phyloP scores from a whole-genome alignment of 768 basidiomycete species.

The Solioccasus polychromus region DNA sequence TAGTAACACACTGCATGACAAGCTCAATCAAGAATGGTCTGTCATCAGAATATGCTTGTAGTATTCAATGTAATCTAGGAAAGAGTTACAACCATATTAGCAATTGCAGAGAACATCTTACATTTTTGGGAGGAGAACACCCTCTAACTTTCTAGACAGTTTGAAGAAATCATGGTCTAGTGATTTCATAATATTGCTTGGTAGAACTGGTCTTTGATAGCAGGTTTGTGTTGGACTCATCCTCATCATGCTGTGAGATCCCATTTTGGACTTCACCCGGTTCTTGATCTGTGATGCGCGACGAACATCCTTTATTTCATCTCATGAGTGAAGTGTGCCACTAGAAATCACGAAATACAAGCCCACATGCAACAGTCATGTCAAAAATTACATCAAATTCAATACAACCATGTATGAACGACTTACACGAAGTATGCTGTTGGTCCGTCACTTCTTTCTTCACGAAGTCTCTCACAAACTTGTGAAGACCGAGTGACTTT shows the following conservation, averaged over 20 bases:
- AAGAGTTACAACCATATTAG: background rate
- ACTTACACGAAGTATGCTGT: conserved; percentile 32
- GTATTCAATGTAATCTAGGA: conserved; percentile 34
- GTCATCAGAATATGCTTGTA: conserved; percentile 51
- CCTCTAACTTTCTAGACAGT: conserved; percentile 3
- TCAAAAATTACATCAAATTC: background rate
- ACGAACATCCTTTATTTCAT: conserved; percentile 8
- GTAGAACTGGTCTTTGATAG: background rate
- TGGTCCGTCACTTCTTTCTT: conserved; percentile 1
- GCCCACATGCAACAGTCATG: background rate
- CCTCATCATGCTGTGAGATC: no score
- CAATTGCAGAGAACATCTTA: conserved; percentile 4
- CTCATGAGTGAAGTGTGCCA: conserved; percentile 33
- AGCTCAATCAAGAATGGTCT: conserved; percentile 56
- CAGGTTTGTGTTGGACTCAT: no score
- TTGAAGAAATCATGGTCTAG: conserved; percentile 7
- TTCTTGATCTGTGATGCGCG: conserved; percentile 27
- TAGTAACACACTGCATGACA: conserved; percentile 45
- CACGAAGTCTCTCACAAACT: conserved; percentile 37
- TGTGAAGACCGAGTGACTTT: conserved; percentile 37
- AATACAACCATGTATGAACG: no score
- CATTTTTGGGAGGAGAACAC: conserved; percentile 16
- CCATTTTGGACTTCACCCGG: background rate
- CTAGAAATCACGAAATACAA: conserved; percentile 13
- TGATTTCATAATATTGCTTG: conserved; percentile 5